Conservation (phyloP, 495 filamentous ascomycete species). For the Parachaetomium inaequale region DNA sequence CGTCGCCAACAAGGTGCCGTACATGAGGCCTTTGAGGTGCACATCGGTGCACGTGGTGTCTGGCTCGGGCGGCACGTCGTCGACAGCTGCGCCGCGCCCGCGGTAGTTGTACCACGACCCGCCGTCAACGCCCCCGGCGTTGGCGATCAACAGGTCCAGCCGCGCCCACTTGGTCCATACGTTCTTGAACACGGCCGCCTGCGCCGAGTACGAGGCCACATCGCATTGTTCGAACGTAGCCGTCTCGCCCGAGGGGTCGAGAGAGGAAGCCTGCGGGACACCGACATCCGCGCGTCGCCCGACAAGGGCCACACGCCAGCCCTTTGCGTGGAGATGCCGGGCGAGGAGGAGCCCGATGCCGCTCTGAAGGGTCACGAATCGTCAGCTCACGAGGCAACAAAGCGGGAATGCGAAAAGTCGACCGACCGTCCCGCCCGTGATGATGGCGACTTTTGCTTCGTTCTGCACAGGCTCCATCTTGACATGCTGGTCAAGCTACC, state of each 20-base stretch:
- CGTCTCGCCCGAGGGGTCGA: conserved; percentile 29
- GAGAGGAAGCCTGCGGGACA: not conserved
- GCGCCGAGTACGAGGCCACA: conserved; percentile 37
- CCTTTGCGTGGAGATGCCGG: not conserved
- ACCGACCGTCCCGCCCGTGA: conserved; percentile 3
- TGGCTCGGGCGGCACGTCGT: conserved; percentile 38
- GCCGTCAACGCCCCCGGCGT: conserved; percentile 40
- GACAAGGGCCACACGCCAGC: not conserved
- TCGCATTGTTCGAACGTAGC: conserved; percentile 36
- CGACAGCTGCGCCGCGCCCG: not conserved
- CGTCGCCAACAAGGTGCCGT: conserved; percentile 41
- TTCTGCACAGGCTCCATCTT: not conserved
- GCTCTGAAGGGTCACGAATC: no score
- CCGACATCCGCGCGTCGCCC: not conserved
- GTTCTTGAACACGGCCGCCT: conserved; percentile 34
- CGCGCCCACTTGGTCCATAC: conserved; percentile 35
- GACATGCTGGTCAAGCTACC: no score
- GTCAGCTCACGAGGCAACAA: no score
- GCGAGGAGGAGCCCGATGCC: not conserved
- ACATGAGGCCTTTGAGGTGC: conserved; percentile 40
- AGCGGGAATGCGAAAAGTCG: no score
- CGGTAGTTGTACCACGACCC: conserved; percentile 18
- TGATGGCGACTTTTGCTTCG: conserved; percentile 4
- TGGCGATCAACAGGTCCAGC: conserved; percentile 42
- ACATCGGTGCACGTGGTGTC: conserved; percentile 37